A percentile compares a stretch with the other conserved stretches of the same genome.
Evolutionary conservation across 192 early-diverging fungal species (phyloP).

Genomic region (Entomortierella lignicola): DNA sequence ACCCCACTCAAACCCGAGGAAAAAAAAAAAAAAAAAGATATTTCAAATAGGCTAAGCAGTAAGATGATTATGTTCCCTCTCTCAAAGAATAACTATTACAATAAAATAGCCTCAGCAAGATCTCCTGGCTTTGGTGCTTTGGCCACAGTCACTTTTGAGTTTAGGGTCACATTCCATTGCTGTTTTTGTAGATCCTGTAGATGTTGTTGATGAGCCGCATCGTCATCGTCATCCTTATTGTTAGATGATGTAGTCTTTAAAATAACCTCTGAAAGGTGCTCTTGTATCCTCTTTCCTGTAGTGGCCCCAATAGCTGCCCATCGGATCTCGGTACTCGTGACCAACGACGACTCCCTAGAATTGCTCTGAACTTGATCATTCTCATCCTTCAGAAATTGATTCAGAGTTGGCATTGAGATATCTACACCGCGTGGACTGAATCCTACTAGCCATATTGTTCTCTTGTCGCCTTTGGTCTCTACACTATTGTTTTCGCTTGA

Average conservation of each 20-base stretch:
- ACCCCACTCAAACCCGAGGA: no score
- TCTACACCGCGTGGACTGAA: slow-evolving; percentile 49
- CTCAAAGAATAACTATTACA: not conserved
- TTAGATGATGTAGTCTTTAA: no score
- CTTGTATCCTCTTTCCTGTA: slow-evolving; percentile 25
- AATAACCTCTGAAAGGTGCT: slow-evolving; percentile 1
- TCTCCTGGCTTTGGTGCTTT: slow-evolving; percentile 23
- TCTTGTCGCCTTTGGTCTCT: not conserved
- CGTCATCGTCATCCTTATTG: no score
- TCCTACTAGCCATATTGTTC: slow-evolving; percentile 31
- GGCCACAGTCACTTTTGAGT: slow-evolving; percentile 5
- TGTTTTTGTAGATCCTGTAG: no score
- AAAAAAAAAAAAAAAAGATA: no score
- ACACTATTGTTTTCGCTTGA: not conserved
- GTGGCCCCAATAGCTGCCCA: slow-evolving; percentile 47
- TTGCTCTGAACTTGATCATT: not conserved
- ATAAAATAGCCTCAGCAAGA: slow-evolving; percentile 25
- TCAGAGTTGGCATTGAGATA: not conserved
- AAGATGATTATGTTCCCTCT: no score
- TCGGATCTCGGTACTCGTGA: not conserved
- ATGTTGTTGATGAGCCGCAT: not conserved
- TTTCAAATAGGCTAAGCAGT: no score
- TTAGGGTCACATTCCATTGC: not conserved
- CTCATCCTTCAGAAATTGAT: not conserved
- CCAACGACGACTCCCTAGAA: no score